Evolutionary conservation across 2,329 filamentous ascomycete genomes (phyloP).

Genomic region (Phyllosticta citrichinensis): DNA sequence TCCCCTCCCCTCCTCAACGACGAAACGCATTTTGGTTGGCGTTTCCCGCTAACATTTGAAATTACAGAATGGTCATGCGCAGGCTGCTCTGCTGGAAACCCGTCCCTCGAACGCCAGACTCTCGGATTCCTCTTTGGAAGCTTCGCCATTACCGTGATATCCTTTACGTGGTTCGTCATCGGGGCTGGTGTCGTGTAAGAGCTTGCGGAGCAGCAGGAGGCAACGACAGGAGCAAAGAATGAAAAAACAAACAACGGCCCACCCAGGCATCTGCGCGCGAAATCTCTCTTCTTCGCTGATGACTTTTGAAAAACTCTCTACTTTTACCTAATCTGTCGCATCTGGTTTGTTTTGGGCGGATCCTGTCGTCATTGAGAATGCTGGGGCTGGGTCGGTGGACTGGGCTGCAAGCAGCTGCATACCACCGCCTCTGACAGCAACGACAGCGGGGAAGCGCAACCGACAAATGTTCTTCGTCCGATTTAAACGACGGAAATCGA

Average conservation of each 20-base stretch:
- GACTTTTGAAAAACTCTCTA: neutral
- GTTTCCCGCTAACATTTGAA: constrained; percentile 1
- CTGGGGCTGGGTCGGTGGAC: too few species aligned
- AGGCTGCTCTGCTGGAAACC: constrained; percentile 44
- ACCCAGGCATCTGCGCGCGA: neutral
- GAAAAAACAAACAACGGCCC: neutral
- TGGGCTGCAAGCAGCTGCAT: too few species aligned
- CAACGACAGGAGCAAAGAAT: neutral
- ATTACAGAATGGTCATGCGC: constrained; percentile 43
- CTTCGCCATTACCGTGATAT: constrained; percentile 45
- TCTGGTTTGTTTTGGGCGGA: too few species aligned
- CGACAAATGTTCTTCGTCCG: too few species aligned
- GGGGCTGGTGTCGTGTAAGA: constrained; percentile 32
- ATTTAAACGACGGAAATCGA: too few species aligned
- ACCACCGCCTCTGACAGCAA: too few species aligned
- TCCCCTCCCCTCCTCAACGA: constrained; percentile 11
- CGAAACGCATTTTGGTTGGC: constrained; percentile 7
- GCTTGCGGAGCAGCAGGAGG: neutral
- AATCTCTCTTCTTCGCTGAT: neutral
- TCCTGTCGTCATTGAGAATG: too few species aligned
- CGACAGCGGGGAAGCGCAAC: too few species aligned
- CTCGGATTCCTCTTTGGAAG: constrained; percentile 47
- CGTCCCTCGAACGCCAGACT: constrained; percentile 46
- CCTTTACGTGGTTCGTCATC: constrained; percentile 44
- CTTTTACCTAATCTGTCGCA: neutral